phyloP scores from a whole-genome alignment of 768 basidiomycete species.

The Sistotremastrum suecicum region DNA sequence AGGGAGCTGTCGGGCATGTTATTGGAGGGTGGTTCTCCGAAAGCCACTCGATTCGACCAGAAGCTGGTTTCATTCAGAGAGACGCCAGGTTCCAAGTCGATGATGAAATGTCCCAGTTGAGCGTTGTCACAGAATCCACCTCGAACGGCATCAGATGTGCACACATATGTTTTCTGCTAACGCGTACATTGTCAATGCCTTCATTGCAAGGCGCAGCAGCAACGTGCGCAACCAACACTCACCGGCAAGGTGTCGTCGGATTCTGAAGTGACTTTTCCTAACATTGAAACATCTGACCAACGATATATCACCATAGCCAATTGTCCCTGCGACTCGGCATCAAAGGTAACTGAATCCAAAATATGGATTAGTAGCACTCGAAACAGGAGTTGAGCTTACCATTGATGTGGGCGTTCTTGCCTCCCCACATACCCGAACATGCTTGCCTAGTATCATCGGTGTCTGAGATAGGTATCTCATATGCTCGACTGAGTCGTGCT shows the following conservation, averaged over 20 bases:
- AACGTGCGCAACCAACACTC: slow-evolving; percentile 19
- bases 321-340: slow-evolving; percentile 65
- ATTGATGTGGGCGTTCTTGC: slow-evolving; percentile 66
- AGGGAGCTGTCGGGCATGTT: neutral
- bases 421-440: slow-evolving; percentile 93
- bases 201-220: slow-evolving; percentile 2
- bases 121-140: slow-evolving; percentile 53
- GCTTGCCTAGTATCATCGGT: slow-evolving; percentile 78
- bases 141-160: slow-evolving; percentile 68
- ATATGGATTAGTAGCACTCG: slow-evolving; percentile 9
- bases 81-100: slow-evolving; percentile 52
- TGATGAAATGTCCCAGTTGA: slow-evolving; percentile 83
- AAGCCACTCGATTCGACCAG: slow-evolving; percentile 71
- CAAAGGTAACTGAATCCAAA: slow-evolving; percentile 47
- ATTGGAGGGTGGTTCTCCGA: slow-evolving; percentile 13
- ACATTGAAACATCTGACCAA: slow-evolving; percentile 76
- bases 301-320: slow-evolving; percentile 93
- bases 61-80: slow-evolving; percentile 64
- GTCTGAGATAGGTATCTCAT: slow-evolving; percentile 53
- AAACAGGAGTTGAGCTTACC: slow-evolving; percentile 29
- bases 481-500: slow-evolving; percentile 21
- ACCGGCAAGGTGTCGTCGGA: slow-evolving; percentile 49
- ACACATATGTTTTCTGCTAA: slow-evolving; percentile 84
- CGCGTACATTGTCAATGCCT: slow-evolving; percentile 10
- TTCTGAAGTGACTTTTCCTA: slow-evolving; percentile 55